Conservation (phyloP, 1,139 yeast genomes). For the Lodderomyces elongisporus region DNA sequence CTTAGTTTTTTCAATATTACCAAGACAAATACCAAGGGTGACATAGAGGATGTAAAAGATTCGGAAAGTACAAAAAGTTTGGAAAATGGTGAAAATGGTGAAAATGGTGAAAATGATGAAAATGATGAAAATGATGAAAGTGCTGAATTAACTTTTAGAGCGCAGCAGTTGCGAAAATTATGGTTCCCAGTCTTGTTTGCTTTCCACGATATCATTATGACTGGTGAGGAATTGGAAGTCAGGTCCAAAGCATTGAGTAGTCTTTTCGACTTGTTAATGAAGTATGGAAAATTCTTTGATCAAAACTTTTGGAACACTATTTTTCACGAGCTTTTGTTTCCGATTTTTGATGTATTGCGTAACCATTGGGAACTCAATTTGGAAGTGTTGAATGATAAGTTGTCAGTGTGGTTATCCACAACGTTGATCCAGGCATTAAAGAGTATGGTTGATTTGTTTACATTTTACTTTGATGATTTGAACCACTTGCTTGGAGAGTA, state of each 20-base stretch:
- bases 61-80: no score
- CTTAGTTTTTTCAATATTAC: constrained; percentile 24
- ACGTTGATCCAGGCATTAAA: constrained; percentile 93
- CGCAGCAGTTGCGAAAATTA: constrained; percentile 41
- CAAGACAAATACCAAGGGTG: no score
- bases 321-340: constrained; percentile 76
- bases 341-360: constrained; percentile 78
- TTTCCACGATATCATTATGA: constrained; percentile 85
- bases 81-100: background rate
- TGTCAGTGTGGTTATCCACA: constrained; percentile 94
- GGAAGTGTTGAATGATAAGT: constrained; percentile 56
- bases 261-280: constrained; percentile 75
- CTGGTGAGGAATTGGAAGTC: constrained; percentile 90
- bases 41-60: no score
- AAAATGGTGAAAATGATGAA: constrained; percentile 6
- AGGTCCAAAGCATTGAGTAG: constrained; percentile 81
- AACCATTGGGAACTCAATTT: constrained; percentile 70
- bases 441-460: constrained; percentile 77
- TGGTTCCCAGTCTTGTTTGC: constrained; percentile 86
- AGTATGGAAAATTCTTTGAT: constrained; percentile 74
- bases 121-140: constrained; percentile 13
- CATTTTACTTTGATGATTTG: constrained; percentile 72
- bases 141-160: constrained; percentile 20
- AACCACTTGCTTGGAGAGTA: constrained; percentile 73
- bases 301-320: constrained; percentile 76